Conservation (phyloP, 2,329 filamentous ascomycete species). For the Parastagonospora avenae region DNA sequence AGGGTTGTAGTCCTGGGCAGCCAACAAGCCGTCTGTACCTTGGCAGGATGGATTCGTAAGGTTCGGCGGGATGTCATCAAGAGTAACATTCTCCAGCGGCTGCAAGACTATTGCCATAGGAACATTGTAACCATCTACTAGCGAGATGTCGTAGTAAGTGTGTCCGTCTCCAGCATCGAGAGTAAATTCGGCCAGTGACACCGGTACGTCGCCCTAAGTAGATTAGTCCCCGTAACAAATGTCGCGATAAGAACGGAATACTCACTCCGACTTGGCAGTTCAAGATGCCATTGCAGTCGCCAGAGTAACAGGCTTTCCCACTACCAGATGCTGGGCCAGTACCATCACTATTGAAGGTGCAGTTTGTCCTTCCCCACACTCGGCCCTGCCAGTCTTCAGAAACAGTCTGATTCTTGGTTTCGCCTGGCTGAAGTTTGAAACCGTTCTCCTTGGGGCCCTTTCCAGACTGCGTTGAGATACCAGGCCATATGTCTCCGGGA, state of each 20-base stretch:
- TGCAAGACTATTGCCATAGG: slow-evolving; percentile 64
- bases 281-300: slow-evolving; percentile 74
- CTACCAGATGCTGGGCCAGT: slow-evolving; percentile 55
- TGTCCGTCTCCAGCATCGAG: slow-evolving; percentile 70
- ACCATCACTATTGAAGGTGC: slow-evolving; percentile 71
- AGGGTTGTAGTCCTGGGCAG: slow-evolving; percentile 50
- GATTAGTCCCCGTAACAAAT: slow-evolving; percentile 10
- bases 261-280: slow-evolving; percentile 72
- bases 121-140: slow-evolving; percentile 85
- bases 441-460: slow-evolving; percentile 69
- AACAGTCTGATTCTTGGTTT: slow-evolving; percentile 67
- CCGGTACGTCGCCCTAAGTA: slow-evolving; percentile 67
- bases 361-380: slow-evolving; percentile 84
- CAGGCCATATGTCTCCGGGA: slow-evolving; percentile 74
- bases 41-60: slow-evolving; percentile 79
- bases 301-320: slow-evolving; percentile 70
- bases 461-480: slow-evolving; percentile 73
- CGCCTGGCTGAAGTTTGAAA: slow-evolving; percentile 67
- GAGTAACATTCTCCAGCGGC: slow-evolving; percentile 62
- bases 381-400: slow-evolving; percentile 78
- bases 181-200: slow-evolving; percentile 81
- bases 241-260: slow-evolving; percentile 6
- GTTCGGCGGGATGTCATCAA: slow-evolving; percentile 71
- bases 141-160: slow-evolving; percentile 82
- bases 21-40: slow-evolving; percentile 68